A percentile compares a stretch with the other conserved stretches of the same genome.
Evolutionary conservation across 805 yeast genomes (phyloP).

Genomic region (Metschnikowia lochheadii): DNA sequence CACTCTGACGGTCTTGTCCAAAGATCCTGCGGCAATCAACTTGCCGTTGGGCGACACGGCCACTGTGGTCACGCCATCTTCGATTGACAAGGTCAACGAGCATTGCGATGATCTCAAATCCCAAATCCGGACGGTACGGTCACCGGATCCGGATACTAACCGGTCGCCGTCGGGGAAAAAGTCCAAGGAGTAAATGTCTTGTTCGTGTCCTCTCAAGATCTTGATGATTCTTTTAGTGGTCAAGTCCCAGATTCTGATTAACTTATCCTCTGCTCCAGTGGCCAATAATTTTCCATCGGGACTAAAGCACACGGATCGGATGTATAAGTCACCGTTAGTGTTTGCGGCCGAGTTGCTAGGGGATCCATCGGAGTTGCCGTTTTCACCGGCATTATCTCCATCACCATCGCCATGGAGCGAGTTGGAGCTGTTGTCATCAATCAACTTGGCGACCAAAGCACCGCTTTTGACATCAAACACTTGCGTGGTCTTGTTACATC

Average conservation of each 20-base stretch:
- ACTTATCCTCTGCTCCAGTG: slow-evolving; percentile 87
- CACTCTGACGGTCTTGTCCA: slow-evolving; percentile 91
- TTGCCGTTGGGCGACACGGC: slow-evolving; percentile 95
- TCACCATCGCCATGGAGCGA: slow-evolving; percentile 14
- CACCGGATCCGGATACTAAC: slow-evolving; percentile 94
- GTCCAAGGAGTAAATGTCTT: slow-evolving; percentile 93
- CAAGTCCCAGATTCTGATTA: slow-evolving; percentile 95
- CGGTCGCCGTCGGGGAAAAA: slow-evolving; percentile 92
- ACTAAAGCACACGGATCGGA: slow-evolving; percentile 92
- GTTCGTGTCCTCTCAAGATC: slow-evolving; percentile 90
- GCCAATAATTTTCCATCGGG: slow-evolving; percentile 92
- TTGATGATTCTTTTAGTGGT: slow-evolving; percentile 79
- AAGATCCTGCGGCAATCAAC: slow-evolving; percentile 91
- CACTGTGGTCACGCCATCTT: slow-evolving; percentile 97
- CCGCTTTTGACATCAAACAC: slow-evolving; percentile 92
- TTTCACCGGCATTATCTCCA: slow-evolving; percentile 33
- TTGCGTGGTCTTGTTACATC: slow-evolving; percentile 94
- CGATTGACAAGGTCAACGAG: slow-evolving; percentile 81
- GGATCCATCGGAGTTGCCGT: slow-evolving; percentile 27
- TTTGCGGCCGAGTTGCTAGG: slow-evolving; percentile 46
- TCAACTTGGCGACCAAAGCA: slow-evolving; percentile 76
- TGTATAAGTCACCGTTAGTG: slow-evolving; percentile 79
- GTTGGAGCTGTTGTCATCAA: slow-evolving; percentile 58
- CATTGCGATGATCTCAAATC: slow-evolving; percentile 88
- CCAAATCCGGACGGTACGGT: slow-evolving; percentile 95